Evolutionary conservation across 2,329 filamentous ascomycete species (phyloP).

Genomic region (Xylaria sp.): DNA sequence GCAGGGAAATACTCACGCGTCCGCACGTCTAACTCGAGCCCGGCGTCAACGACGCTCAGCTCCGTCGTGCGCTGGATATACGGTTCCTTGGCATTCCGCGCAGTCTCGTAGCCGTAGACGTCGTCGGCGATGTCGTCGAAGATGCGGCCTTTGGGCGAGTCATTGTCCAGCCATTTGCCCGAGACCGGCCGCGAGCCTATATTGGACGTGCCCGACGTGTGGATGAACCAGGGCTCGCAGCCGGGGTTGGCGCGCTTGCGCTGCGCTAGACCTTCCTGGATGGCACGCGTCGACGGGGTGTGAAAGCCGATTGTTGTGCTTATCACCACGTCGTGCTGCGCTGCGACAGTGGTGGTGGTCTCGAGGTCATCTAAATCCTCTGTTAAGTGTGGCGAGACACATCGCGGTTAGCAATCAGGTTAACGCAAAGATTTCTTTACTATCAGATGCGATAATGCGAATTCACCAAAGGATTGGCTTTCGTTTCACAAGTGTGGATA

Average conservation of each 20-base stretch:
- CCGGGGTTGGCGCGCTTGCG: constrained; percentile 48
- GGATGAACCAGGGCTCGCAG: constrained; percentile 53
- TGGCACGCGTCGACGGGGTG: constrained; percentile 51
- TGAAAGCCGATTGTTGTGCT: constrained; percentile 57
- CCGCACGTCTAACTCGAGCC: constrained; percentile 54
- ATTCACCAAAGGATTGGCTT: not conserved
- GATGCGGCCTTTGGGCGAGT: constrained; percentile 31
- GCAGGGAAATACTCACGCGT: constrained; percentile 44
- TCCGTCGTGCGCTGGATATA: constrained; percentile 60
- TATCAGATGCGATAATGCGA: not conserved
- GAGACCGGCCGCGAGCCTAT: constrained; percentile 56
- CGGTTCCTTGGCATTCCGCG: constrained; percentile 50
- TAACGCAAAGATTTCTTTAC: not conserved
- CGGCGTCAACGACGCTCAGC: constrained; percentile 55
- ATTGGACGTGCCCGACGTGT: constrained; percentile 59
- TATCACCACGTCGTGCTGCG: constrained; percentile 53
- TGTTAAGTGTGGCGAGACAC: not conserved
- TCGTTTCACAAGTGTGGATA: not conserved
- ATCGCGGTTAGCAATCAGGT: constrained; percentile 1
- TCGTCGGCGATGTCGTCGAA: constrained; percentile 58
- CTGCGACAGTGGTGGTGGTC: constrained; percentile 35
- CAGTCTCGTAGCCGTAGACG: constrained; percentile 56
- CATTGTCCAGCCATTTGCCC: constrained; percentile 35
- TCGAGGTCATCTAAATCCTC: constrained; percentile 43
- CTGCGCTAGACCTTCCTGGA: constrained; percentile 56